Percentiles rank a stretch among this genome's conserved stretches.
phyloP scores from a whole-genome alignment of 129 eudicot species.

The Dittrichia graveolens region DNA sequence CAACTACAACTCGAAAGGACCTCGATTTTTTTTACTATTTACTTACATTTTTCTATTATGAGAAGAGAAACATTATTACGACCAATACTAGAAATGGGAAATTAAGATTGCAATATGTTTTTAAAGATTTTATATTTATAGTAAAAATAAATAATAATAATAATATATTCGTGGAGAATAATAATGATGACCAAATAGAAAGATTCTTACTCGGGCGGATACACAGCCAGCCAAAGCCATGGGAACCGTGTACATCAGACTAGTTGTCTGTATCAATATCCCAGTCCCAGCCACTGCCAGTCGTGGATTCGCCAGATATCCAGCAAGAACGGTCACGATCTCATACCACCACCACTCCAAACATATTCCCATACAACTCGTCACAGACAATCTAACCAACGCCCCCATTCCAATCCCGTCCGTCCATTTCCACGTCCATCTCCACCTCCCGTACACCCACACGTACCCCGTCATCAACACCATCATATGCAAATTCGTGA shows the following conservation, averaged over 20 bases:
- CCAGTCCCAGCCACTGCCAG: slow-evolving; percentile 91
- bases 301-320: slow-evolving; percentile 73
- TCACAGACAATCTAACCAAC: slow-evolving; percentile 61
- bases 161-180: slow-evolving; percentile 16
- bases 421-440: slow-evolving; percentile 71
- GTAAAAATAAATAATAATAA: neutral
- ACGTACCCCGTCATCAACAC: slow-evolving; percentile 73
- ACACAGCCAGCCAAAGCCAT: slow-evolving; percentile 98
- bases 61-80: no score
- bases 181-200: slow-evolving; percentile 6
- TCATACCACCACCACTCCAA: slow-evolving; percentile 99
- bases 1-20: no score
- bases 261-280: slow-evolving; percentile 78
- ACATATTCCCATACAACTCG: slow-evolving; percentile 85
- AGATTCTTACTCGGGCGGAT: slow-evolving; percentile 74
- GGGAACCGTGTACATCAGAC: slow-evolving; percentile 92
- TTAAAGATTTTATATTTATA: neutral
- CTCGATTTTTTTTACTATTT: no score
- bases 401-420: slow-evolving; percentile 46
- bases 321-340: slow-evolving; percentile 87
- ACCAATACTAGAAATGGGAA: no score
- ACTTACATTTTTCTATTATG: no score
- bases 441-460: slow-evolving; percentile 59
- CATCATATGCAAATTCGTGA: slow-evolving; percentile 76
- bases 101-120: no score